Evolutionary conservation across 2,329 filamentous ascomycete species (phyloP).

Genomic region (Fusarium redolens): DNA sequence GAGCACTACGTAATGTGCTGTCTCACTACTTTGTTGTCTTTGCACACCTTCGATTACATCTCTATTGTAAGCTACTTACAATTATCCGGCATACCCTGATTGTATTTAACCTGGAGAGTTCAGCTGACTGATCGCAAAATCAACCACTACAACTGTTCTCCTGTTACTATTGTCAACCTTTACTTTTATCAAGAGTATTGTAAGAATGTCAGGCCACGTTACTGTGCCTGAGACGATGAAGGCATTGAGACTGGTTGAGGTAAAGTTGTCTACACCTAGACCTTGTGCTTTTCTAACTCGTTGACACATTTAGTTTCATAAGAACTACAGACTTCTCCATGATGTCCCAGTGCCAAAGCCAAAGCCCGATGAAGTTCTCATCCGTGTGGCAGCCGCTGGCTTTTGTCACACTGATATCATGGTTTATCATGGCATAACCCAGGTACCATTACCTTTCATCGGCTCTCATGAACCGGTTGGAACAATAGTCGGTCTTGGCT

Average conservation of each 20-base stretch:
- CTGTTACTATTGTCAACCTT: background rate
- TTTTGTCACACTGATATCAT: slow-evolving; percentile 40
- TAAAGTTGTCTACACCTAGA: background rate
- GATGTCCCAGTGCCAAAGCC: slow-evolving; percentile 18
- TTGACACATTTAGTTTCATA: slow-evolving; percentile 16
- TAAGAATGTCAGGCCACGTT: background rate
- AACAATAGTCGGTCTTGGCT: slow-evolving; percentile 28
- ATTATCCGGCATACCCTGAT: background rate
- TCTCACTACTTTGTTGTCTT: background rate
- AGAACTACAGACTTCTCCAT: slow-evolving; percentile 19
- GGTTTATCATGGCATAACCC: slow-evolving; percentile 32
- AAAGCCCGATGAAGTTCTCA: slow-evolving; percentile 18
- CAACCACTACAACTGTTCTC: background rate
- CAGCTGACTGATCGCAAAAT: background rate
- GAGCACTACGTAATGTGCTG: background rate
- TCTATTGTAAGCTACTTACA: background rate
- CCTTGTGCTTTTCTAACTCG: background rate
- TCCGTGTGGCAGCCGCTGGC: slow-evolving; percentile 14
- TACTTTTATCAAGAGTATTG: background rate
- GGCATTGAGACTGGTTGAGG: slow-evolving; percentile 32
- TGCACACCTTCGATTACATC: background rate
- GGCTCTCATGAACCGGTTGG: slow-evolving; percentile 41
- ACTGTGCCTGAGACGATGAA: slow-evolving; percentile 26
- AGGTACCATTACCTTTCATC: slow-evolving; percentile 29
- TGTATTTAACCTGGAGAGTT: background rate